Conservation (phyloP, 495 filamentous ascomycete genomes). For the Hypomontagnella monticulosa region DNA sequence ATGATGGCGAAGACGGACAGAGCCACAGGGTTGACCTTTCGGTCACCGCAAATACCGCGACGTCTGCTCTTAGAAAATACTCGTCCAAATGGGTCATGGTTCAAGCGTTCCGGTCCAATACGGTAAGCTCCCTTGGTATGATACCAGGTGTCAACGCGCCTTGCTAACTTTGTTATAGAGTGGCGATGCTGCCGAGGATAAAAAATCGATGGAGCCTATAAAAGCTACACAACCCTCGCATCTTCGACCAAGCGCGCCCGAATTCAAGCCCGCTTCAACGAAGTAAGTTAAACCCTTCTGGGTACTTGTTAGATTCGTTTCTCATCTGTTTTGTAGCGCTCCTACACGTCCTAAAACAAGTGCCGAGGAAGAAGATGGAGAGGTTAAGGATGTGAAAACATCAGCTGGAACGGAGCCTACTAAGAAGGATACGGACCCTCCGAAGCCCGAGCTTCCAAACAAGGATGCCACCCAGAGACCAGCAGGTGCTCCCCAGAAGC, state of each 20-base stretch:
- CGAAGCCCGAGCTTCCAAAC: conserved; percentile 15
- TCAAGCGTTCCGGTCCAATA: conserved; percentile 73
- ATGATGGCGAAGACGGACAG: conserved; percentile 72
- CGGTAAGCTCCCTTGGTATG: conserved; percentile 56
- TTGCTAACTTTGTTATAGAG: conserved; percentile 48
- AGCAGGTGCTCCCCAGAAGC: conserved; percentile 21
- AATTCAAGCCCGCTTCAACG: conserved; percentile 55
- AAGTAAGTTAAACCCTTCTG: conserved; percentile 41
- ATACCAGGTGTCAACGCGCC: conserved; percentile 19
- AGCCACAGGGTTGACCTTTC: conserved; percentile 82
- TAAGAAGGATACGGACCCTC: conserved; percentile 19
- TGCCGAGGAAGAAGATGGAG: conserved; percentile 78
- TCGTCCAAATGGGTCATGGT: conserved; percentile 86
- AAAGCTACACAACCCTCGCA: conserved; percentile 37
- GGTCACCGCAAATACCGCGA: conserved; percentile 84
- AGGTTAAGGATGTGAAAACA: conserved; percentile 73
- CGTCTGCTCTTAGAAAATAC: conserved; percentile 81
- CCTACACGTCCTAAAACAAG: conserved; percentile 47
- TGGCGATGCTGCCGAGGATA: conserved; percentile 49
- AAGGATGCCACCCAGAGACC: conserved; percentile 29
- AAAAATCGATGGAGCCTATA: conserved; percentile 40
- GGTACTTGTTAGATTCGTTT: conserved; percentile 10
- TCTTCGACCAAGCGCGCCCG: conserved; percentile 54
- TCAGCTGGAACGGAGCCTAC: conserved; percentile 19
- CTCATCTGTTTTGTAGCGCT: conserved; percentile 48